These are phyloP conservation scores for Astrothelium subdiscretum DNA, from an alignment of 495 filamentous ascomycete genomes.

Conservation along the genomic window DNA sequence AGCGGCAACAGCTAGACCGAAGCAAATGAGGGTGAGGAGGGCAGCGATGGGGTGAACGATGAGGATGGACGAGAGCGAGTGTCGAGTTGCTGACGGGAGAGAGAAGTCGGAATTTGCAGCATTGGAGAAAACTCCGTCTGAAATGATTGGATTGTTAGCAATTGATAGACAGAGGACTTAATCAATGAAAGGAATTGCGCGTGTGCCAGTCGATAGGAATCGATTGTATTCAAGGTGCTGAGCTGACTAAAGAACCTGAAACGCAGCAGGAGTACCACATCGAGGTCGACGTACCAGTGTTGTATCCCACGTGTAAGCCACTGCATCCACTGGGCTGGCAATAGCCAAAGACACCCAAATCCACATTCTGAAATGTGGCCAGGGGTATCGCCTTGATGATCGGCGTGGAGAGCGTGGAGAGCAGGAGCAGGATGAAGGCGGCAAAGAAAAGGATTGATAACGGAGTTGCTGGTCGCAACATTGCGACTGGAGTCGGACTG, in stretches of 20 bases:
- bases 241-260: neutral
- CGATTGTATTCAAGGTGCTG: neutral
- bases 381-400: slow-evolving; percentile 79
- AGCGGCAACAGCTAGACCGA: slow-evolving; percentile 64
- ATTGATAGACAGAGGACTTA: neutral
- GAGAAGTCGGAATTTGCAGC: slow-evolving; percentile 50
- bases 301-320: slow-evolving; percentile 73
- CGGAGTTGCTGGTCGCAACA: slow-evolving; percentile 86
- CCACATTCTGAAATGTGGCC: slow-evolving; percentile 59
- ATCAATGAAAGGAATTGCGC: neutral
- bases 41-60: slow-evolving; percentile 89
- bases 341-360: slow-evolving; percentile 90
- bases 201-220: neutral
- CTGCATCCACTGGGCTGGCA: slow-evolving; percentile 56
- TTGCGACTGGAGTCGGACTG: slow-evolving; percentile 27
- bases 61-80: slow-evolving; percentile 80
- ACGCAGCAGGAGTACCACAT: neutral
- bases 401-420: slow-evolving; percentile 87
- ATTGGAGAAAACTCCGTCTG: slow-evolving; percentile 32
- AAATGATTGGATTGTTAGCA: neutral
- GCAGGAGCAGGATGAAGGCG: slow-evolving; percentile 73
- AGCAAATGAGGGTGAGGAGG: slow-evolving; percentile 71
- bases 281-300: slow-evolving; percentile 51
- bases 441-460: slow-evolving; percentile 73
- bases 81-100: slow-evolving; percentile 59